Base-by-base conservation (phyloP, 2,329 filamentous ascomycete species). In the Zarea fungicola region DNA sequence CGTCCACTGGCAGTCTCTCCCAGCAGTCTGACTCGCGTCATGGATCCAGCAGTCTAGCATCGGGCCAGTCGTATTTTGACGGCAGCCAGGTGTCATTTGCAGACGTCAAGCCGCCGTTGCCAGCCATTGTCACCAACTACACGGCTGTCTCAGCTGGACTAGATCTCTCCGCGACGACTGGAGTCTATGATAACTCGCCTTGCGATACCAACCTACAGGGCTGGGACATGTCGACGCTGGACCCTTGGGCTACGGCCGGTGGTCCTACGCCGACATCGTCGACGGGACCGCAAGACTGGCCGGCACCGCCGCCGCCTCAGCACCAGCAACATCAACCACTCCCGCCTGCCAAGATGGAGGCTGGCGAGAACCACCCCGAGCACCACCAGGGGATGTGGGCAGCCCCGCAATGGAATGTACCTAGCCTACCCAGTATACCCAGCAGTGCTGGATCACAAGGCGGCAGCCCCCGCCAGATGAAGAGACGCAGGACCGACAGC, bases 181-280 rank as follows among this genome's bases (percentile, higher is more conserved):
- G 67, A 22, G 64, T 62, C 28, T 69, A 68, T 52, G 67, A 69
- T 48, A 60, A 61, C 51, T 52, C 59, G 5, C 59, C 58, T 31
- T 62, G 60, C 48, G 62, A 66, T 37, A 44, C 59, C 9, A 55
- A 56, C 37, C 60, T 70, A 2, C 63, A 66, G 44, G 61, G 61
- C 42, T 70, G 68, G 67, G 66, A 69, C 52, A 66, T 69, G 57
- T 55, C 63, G 26, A 56, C 62, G 3, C 55, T 70, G 44, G 66
- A 69, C 49, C 48, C 56, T 23, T 69, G 67, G 67, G 53, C 62
- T 13, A 54, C 58, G 9, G 48, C 55, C 6, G 51, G 63, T 10
- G 53, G 57, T 7, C 39, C 58, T 19, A 48, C 55, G n/a, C 42
- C 49, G 19, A 56, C 54, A 16, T 45, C 55, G 8, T 44, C 49